These are phyloP conservation scores for Collariella sp. DNA, from an alignment of 495 filamentous ascomycete genomes.

Conservation along the genomic window DNA sequence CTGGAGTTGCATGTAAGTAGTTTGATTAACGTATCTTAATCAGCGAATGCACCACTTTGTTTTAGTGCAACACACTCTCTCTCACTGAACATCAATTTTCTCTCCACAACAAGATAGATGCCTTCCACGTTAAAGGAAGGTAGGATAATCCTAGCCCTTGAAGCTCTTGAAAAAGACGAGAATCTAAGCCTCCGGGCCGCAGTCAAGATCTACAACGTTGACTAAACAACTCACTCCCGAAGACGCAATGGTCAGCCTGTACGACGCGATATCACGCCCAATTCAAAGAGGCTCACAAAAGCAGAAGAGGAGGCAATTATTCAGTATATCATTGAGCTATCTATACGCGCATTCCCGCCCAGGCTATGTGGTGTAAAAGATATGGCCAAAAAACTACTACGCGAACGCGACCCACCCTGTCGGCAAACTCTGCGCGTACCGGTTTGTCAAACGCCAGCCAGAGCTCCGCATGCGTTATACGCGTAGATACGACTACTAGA, in stretches of 20 bases:
- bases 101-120: not conserved
- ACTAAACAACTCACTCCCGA: not conserved
- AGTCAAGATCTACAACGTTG: not conserved
- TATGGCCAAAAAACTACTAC: too few relatives aligned
- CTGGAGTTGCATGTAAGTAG: too few relatives aligned
- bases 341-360: not conserved
- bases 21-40: too few relatives aligned
- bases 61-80: too few relatives aligned
- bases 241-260: constrained; percentile 3
- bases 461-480: too few relatives aligned
- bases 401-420: too few relatives aligned
- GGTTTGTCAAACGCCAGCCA: too few relatives aligned
- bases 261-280: constrained; percentile 7
- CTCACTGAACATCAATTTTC: not conserved
- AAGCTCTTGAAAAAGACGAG: not conserved
- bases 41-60: too few relatives aligned
- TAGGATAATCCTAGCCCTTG: not conserved
- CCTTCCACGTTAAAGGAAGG: not conserved
- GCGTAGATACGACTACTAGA: too few relatives aligned
- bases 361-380: too few relatives aligned
- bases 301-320: not conserved
- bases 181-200: not conserved
- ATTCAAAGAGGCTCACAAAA: not conserved
- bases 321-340: not conserved
- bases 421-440: too few relatives aligned